Conservation (phyloP, 495 filamentous ascomycete genomes). For the Xylaria longipes region DNA sequence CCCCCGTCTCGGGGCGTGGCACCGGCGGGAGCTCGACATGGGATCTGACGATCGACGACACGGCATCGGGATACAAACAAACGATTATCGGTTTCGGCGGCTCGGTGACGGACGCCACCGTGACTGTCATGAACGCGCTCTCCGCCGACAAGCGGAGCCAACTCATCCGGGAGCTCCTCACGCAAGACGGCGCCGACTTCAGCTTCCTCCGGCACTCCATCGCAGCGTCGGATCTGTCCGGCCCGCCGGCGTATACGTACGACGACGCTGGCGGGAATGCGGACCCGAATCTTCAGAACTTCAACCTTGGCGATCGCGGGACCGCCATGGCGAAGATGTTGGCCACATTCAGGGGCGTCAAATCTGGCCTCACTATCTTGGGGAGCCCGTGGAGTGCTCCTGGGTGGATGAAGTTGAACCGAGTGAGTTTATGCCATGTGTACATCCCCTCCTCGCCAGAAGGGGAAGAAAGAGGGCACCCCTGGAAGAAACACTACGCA, state of each 20-base stretch:
- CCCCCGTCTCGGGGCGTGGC: slow-evolving; percentile 52
- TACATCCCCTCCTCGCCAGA: not conserved
- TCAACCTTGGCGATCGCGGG: slow-evolving; percentile 57
- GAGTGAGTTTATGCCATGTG: slow-evolving; percentile 33
- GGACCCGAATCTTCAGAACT: slow-evolving; percentile 50
- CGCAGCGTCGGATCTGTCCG: slow-evolving; percentile 59
- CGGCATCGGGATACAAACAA: slow-evolving; percentile 52
- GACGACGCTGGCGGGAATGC: slow-evolving; percentile 52
- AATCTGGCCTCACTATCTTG: slow-evolving; percentile 48
- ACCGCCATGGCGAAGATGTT: slow-evolving; percentile 59
- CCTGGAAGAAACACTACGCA: not conserved
- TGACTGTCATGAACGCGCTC: slow-evolving; percentile 57
- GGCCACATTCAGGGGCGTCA: slow-evolving; percentile 47
- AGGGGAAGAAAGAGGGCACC: no score
- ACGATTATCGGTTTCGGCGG: slow-evolving; percentile 61
- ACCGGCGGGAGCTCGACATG: slow-evolving; percentile 53
- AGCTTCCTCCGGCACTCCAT: slow-evolving; percentile 61
- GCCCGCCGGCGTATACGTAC: slow-evolving; percentile 58
- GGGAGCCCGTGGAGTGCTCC: slow-evolving; percentile 62
- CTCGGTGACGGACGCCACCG: slow-evolving; percentile 63
- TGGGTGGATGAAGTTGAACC: slow-evolving; percentile 65
- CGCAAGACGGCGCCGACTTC: slow-evolving; percentile 55
- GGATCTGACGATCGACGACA: slow-evolving; percentile 58
- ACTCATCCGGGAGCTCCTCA: slow-evolving; percentile 57
- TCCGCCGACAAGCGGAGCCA: slow-evolving; percentile 44